Base-by-base conservation (phyloP, 148 eudicot species). In the Vaccinium vitisidaea region DNA sequence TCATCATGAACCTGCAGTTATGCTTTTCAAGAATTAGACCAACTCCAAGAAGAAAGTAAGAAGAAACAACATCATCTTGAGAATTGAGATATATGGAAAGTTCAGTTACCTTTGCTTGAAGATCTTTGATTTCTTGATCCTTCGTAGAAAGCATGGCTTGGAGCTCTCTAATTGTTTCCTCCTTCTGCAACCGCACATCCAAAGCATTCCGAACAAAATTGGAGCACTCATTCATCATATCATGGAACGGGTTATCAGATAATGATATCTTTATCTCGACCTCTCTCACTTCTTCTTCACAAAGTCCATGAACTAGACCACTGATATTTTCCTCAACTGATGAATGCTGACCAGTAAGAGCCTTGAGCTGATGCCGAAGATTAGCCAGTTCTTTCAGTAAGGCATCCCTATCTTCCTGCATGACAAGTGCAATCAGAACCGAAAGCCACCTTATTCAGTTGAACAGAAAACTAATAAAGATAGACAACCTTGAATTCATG, bases 351-450 rank as follows among this genome's bases (percentile, higher is more conserved):
- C 80, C 61, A 70, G 84, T 86, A 82, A 90, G 88, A 85, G 83
- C 89, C 88, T 90, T 90, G 90, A 94, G 88, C 83, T 90, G 95
- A 85, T 86, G 84, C 75, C 87, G 87, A 84, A 95, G 92, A 82
- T 90, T 85, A 65, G 88, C 86, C 76, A 93, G 91, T 83, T 90
- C 94, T 85, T 91, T 88, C 71, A 80, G 76, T 79, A 92, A 84
- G 92, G 86, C 91, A 74, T 88, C 91, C 81, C 88, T 89, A 90
- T 94, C 96, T 83, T 90, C 98, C 99, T 97, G 92, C 92, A 93
- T 43, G 32, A 52, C 53, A 79, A 70, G 74, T 58, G 58, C 27
- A 82, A 61, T 75, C 75, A 32, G 82, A 21, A 83, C 83, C 16
- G 11, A 79, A 46, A 53, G 25, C 58, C 82, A 89, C 85, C 71